Conservation (phyloP, 306 rosid genomes). For the Pterocarpus santalinus region DNA sequence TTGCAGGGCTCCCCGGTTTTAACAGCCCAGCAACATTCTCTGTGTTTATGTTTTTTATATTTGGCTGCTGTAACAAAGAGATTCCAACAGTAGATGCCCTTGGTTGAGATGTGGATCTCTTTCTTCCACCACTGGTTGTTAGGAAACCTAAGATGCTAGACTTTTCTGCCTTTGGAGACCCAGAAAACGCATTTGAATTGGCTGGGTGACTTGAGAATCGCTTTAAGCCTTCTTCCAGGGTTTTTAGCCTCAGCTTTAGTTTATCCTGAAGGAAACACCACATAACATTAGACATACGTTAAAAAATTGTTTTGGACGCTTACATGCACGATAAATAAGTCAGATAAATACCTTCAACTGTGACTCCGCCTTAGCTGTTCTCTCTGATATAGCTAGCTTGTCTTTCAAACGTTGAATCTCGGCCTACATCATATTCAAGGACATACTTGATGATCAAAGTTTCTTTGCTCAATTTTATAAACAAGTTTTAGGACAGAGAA, state of each 20-base stretch:
- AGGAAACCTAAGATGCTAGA: slow-evolving; percentile 77
- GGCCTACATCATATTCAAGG: slow-evolving; percentile 60
- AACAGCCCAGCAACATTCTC: slow-evolving; percentile 45
- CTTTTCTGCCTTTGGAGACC: slow-evolving; percentile 69
- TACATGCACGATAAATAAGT: slow-evolving; percentile 9
- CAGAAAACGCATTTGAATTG: slow-evolving; percentile 48
- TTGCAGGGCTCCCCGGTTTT: slow-evolving; percentile 51
- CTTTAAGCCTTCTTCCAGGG: slow-evolving; percentile 89
- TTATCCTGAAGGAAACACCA: slow-evolving; percentile 70
- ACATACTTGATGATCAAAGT: slow-evolving; percentile 15
- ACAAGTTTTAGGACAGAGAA: slow-evolving; percentile 13
- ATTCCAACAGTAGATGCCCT: slow-evolving; percentile 62
- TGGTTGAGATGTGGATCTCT: slow-evolving; percentile 87
- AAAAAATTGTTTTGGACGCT: slow-evolving; percentile 17
- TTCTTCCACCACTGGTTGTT: slow-evolving; percentile 67
- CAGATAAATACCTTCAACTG: slow-evolving; percentile 72
- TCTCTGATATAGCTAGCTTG: slow-evolving; percentile 72
- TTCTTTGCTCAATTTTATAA: not conserved
- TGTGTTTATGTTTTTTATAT: slow-evolving; percentile 46
- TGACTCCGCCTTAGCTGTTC: slow-evolving; percentile 90
- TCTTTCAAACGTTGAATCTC: slow-evolving; percentile 87
- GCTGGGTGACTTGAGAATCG: slow-evolving; percentile 52
- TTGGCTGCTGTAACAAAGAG: slow-evolving; percentile 59
- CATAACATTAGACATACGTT: not conserved
- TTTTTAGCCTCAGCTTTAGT: slow-evolving; percentile 78